Conservation (phyloP, 495 filamentous ascomycete genomes). For the Neurospora africana region DNA sequence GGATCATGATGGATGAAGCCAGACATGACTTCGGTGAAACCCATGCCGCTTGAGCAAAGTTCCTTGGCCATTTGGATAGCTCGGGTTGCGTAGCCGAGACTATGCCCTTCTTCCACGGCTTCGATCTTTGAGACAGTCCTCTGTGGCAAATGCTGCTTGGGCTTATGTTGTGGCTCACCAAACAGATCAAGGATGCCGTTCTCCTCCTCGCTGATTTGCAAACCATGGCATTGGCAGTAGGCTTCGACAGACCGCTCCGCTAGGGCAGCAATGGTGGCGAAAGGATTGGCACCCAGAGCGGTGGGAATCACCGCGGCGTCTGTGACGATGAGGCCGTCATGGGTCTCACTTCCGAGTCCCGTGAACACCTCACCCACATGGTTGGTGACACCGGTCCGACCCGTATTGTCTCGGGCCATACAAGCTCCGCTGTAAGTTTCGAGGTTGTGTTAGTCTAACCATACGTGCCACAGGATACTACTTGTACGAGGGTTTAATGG, state of each 20-base stretch:
- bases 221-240: slow-evolving; percentile 28
- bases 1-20: slow-evolving; percentile 46
- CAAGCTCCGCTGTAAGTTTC: slow-evolving; percentile 38
- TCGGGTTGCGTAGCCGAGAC: slow-evolving; percentile 25
- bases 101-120: slow-evolving; percentile 21
- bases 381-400: slow-evolving; percentile 50
- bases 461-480: slow-evolving; percentile 5
- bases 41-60: slow-evolving; percentile 37
- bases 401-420: slow-evolving; percentile 50
- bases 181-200: slow-evolving; percentile 43
- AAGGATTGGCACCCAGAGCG: slow-evolving; percentile 57
- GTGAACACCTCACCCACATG: slow-evolving; percentile 51
- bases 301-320: slow-evolving; percentile 56
- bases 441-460: slow-evolving; percentile 4
- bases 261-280: slow-evolving; percentile 58
- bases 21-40: slow-evolving; percentile 55
- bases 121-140: slow-evolving; percentile 6
- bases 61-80: slow-evolving; percentile 33
- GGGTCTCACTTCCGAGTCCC: slow-evolving; percentile 37
- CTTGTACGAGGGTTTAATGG: neutral
- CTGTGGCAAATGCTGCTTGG: neutral
- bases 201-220: slow-evolving; percentile 38
- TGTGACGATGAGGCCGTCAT: slow-evolving; percentile 50
- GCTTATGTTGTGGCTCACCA: slow-evolving; percentile 27
- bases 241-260: slow-evolving; percentile 50